Conservation (phyloP, 805 yeast species). For the Ogataea glucozyma region DNA sequence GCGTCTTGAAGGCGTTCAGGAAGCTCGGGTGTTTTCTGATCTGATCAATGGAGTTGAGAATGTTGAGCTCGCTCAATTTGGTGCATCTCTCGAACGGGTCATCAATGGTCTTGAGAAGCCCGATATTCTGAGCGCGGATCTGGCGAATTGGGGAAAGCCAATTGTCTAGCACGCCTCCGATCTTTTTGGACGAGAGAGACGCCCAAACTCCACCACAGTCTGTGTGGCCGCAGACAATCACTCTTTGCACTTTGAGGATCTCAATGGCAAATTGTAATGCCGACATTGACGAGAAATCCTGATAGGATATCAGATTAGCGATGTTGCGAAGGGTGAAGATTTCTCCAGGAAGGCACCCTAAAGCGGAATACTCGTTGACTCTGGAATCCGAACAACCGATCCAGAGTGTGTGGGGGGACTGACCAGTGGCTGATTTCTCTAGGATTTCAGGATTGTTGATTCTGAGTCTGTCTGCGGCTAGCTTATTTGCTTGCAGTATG, state of each 20-base stretch:
- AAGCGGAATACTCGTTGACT: conserved; percentile 73
- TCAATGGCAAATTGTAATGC: conserved; percentile 88
- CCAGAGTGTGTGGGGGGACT: conserved; percentile 91
- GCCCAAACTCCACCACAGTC: conserved; percentile 95
- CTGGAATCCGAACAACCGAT: conserved; percentile 94
- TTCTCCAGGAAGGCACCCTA: conserved; percentile 85
- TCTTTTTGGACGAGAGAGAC: conserved; percentile 59
- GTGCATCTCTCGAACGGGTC: conserved; percentile 57
- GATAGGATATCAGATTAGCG: conserved; percentile 72
- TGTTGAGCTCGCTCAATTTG: conserved; percentile 73
- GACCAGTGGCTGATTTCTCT: conserved; percentile 73
- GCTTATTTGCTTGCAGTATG: conserved; percentile 48
- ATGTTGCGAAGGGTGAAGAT: conserved; percentile 86
- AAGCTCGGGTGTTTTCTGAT: conserved; percentile 68
- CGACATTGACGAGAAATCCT: conserved; percentile 73
- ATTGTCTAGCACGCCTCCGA: conserved; percentile 69
- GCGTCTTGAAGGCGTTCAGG: conserved; percentile 57
- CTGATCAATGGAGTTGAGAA: conserved; percentile 67
- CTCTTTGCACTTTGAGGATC: conserved; percentile 74
- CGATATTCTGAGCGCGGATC: conserved; percentile 60
- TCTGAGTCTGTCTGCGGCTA: conserved; percentile 47
- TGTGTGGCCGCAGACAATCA: conserved; percentile 89
- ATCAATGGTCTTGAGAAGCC: conserved; percentile 47
- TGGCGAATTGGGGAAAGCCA: conserved; percentile 73
- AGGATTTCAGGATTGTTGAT: conserved; percentile 57